Evolutionary conservation across 2,329 filamentous ascomycete genomes (phyloP), one percentile per base, ranked within the genome.

Genomic region (Colletotrichum falcatum): DNA sequence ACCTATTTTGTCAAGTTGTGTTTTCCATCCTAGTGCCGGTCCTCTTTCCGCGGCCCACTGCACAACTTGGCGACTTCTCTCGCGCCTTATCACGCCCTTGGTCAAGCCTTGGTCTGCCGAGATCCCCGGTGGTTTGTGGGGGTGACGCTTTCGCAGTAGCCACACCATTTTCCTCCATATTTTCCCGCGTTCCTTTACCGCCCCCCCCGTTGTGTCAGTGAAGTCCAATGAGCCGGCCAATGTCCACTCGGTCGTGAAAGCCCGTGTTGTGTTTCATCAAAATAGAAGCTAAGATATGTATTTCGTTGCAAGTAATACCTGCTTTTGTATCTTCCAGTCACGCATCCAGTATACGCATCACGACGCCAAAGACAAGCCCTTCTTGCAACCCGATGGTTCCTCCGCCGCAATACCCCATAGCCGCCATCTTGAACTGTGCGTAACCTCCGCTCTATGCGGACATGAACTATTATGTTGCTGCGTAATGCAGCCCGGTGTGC

Each of bases 101-200:
- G 20, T 30, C 46, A 37, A 53, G 46, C 51, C 51, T 33, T 54
- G 18, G 20, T 33, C 48, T 46, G n/a, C 58, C 58, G 44, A 61
- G 42, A 49, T 39, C 35, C n/a, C 49, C 26, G 26, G 49, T 46
- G 7, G 8, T 16, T 14, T 54, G 35, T 63, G 28, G 35, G 26
- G 30, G 46, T 20, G 42, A 60, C 44, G 37, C 30, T 62, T 55
- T 48, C 30, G 46, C 39, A 30, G n/a, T 28, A 28, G 42, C 37
- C 42, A 54, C 46, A 60, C 61, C 54, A 23, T 51, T 42, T 16
- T n/a, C 51, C 54, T 60, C 55, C 48, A 65, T 48, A 46, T 55
- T 55, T 33, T 48, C 61, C 62, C 48, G 66, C 61, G 60, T 59
- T 42, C 62, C 66, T 68, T n/a, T n/a, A n/a, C 61, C 37, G 61